Base-by-base conservation (phyloP, 108 stramenopile species). In the Conticribra guillardii region DNA sequence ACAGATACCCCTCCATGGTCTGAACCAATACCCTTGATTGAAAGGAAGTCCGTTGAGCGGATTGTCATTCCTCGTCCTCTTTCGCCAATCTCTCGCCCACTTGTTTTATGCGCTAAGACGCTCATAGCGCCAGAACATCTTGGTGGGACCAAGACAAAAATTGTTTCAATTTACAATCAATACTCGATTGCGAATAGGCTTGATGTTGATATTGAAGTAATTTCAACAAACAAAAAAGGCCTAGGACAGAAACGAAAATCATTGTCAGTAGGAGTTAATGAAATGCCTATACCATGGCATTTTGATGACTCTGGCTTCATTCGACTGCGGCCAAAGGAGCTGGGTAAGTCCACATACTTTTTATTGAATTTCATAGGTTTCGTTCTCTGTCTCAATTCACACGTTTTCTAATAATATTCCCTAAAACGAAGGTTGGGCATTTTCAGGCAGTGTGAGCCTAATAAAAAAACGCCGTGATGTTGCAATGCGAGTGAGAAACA, bases 191-290 rank as follows among this genome's bases (percentile, higher is more conserved):
- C 76, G 19, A 88, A 88, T 41, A 74, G 76, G 54, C 60, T 76
- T 8, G 87, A 82, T 5, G 80, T 82, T 37, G 89, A 89, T 34
- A 67, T 89, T 50, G 89, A 89, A 71, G 75, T 89, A 17, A 64
- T 71, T 16, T 51, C 80, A 16, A 78, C 67, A 24, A 19, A 16
- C 41, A 51, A 63, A 31, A 14, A 41, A 24, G 64, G 60, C 1
- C 27, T 3, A 23, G 37, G 41, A 26, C 41, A 47, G n/a, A 61
- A 61, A 16, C 60, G 54, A 28, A 54, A 50, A 9, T 67, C 60
- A 14, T 29, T 80, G n/a, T 27, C 76, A 17, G 64, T 86, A 2
- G 21, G 69, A 47, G 80, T 66, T 1, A 68, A 71, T 29, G 41
- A 57, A 17, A 21, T 18, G 5, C 80, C 79, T 26, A 60, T 79